Evolutionary conservation across 2,329 filamentous ascomycete species (phyloP).

Genomic region (Fusarium tricinctum): DNA sequence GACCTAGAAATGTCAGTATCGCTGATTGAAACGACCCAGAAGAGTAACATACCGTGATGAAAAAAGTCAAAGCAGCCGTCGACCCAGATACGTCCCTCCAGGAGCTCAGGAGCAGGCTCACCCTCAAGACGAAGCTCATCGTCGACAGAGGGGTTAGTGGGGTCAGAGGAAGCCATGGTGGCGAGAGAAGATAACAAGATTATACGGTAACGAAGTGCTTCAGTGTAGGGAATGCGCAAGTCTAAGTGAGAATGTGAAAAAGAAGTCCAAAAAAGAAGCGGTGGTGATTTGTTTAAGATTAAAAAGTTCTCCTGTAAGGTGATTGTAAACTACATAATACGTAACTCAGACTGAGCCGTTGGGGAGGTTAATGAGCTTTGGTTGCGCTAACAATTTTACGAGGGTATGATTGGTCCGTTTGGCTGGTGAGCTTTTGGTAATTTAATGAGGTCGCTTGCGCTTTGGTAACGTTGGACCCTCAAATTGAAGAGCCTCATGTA

Average conservation of each 20-base stretch:
- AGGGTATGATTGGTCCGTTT: slow-evolving; percentile 33
- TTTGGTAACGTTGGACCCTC: not conserved
- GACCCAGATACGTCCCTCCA: slow-evolving; percentile 89
- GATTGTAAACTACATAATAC: slow-evolving; percentile 12
- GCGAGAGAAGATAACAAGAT: not conserved
- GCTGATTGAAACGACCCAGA: accelerated
- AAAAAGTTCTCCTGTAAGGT: slow-evolving; percentile 8
- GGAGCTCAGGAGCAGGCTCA: slow-evolving; percentile 66
- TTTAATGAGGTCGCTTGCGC: slow-evolving; percentile 13
- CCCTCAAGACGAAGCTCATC: slow-evolving; percentile 54
- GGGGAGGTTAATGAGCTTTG: slow-evolving; percentile 23
- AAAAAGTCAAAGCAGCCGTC: slow-evolving; percentile 99
- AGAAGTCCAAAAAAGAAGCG: not conserved
- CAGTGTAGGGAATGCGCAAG: not conserved
- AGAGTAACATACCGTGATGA: slow-evolving; percentile 80
- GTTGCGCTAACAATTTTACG: slow-evolving; percentile 37
- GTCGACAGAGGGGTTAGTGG: slow-evolving; percentile 41
- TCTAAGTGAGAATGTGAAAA: not conserved
- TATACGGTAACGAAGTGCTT: not conserved
- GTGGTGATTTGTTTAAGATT: slow-evolving; percentile 26
- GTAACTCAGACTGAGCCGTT: slow-evolving; percentile 32
- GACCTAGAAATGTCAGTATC: slow-evolving; percentile 68
- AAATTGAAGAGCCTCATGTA: not conserved
- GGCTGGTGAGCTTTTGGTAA: not conserved
- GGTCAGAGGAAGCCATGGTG: slow-evolving; percentile 43